A percentile compares a stretch with the other conserved stretches of the same genome.
Evolutionary conservation across 768 basidiomycete species (phyloP).

Genomic region (Tulasnella sp.): DNA sequence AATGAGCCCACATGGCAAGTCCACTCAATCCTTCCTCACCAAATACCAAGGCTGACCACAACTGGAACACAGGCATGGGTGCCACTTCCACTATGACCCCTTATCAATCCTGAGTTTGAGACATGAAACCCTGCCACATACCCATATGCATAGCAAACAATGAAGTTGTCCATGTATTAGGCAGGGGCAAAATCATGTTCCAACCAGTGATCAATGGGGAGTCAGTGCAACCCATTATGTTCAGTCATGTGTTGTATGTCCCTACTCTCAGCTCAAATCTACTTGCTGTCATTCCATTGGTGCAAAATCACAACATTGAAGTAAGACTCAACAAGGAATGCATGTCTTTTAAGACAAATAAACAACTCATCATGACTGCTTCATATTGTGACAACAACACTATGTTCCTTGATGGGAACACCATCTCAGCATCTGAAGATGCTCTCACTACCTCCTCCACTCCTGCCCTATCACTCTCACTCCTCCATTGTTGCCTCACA

Average conservation of each 20-base stretch:
- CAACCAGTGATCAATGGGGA: conserved; percentile 18
- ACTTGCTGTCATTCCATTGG: neutral
- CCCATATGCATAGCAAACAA: conserved; percentile 25
- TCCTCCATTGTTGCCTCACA: neutral
- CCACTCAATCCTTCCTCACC: neutral
- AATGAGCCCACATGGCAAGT: conserved; percentile 7
- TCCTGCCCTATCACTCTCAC: neutral
- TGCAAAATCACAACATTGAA: neutral
- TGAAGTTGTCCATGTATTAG: conserved; percentile 21
- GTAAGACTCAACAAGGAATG: neutral
- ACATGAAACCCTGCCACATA: conserved; percentile 19
- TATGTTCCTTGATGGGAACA: neutral
- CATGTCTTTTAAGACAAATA: neutral
- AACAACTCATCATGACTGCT: neutral
- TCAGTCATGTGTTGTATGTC: conserved; percentile 12
- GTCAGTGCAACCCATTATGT: neutral
- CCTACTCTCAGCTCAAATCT: neutral
- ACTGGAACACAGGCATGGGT: conserved; percentile 29
- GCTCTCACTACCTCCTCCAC: neutral
- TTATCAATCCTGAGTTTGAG: conserved; percentile 25
- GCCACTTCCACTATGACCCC: conserved; percentile 31
- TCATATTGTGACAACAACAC: neutral
- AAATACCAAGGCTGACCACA: neutral
- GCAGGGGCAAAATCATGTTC: conserved; percentile 26
- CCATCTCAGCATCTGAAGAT: neutral